Evolutionary conservation across 2,329 filamentous ascomycete genomes (phyloP), one percentile per base, ranked within the genome.

Genomic region (Clarireedia monteithiana): DNA sequence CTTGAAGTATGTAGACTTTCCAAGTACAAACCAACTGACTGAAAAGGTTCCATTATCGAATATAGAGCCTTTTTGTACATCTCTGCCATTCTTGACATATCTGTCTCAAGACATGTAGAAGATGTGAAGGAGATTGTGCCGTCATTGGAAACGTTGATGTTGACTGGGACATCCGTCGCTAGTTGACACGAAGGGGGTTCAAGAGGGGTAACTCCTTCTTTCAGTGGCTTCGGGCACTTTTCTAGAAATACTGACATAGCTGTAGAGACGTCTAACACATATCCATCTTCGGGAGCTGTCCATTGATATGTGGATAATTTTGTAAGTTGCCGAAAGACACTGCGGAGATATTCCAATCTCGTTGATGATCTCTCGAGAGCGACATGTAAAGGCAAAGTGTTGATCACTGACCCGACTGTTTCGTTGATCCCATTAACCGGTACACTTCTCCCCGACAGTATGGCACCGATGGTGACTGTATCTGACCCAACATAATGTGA

Each of bases 371-470:
- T 46, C 6, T 59, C 15, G 2, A 59, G n/a, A 7, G 48, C 26
- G 20, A 59, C 24, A n/a, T 36, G 14, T 14, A 59, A 50, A 17
- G 57, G 57, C 5, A 59, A 26, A 7, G 57, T 57, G 26, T 59
- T 59, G 2, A 59, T 50, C 39, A 57, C 36, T 1, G 72, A 70
- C 0, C 73, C 73, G 5, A 72, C 61, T 1, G 66, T 63, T 7
- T 65, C 60, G 5, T 63, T 56, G 1, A 64, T 60, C 4, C 67
- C 67, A 2, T 52, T 14, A 1, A 74, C 38, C 1, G 69, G 68
- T 4, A 72, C 54, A 30, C 61, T 67, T 6, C 73, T 67, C 7
- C 72, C 71, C 0, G 67, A 68, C 2, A 75, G 50, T 1, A 71
- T 67, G 6, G 61, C 57, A 1, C 73, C 73, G 57, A 73, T 70